Base-by-base conservation (phyloP, 2,329 filamentous ascomycete genomes). In the Pleurostoma richardsiae region DNA sequence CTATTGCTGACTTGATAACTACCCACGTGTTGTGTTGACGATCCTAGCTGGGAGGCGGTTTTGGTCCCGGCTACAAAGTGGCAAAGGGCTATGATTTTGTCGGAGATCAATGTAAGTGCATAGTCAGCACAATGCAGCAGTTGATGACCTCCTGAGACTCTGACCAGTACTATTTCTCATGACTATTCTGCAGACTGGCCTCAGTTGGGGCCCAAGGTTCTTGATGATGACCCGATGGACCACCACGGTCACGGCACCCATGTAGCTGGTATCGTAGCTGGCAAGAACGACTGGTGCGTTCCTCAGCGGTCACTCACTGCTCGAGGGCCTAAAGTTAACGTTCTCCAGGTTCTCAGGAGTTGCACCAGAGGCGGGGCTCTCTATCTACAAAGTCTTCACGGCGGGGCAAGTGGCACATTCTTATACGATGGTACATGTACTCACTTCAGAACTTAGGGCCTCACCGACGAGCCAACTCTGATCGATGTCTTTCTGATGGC, bases 401-500 rank as follows among this genome's bases (percentile, higher is more conserved):
- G 10, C 47, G 44, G n/a, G 19, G 19, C 19, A 19, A 19, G 19
- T 19, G 19, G 19, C 19, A 19, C 19, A 19, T 19, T 19, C 19
- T 19, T 19, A 19, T 19, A 19, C 19, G 19, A 19, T 19, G 19
- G 19, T 19, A 19, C 19, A 19, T 19, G 19, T 19, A 19, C 19
- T 19, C 19, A 19, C 19, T 19, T 19, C 19, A 19, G 19, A 19
- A 19, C 19, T n/a, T 36, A 48, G 26, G 41, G 44, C 40, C 49
- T 51, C 10, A 61, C 58, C 4, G 52, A 58, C 43, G 56, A 62
- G 26, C 62, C 57, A 39, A 58, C 54, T 6, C 42, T 68, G 27
- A 64, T 70, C 5, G 63, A 63, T 6, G 61, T 59, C 1, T 68
- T 66, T 44, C 55, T 69, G 5, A 50, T 46, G 40, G 67, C 67